A percentile compares a stretch with the other conserved stretches of the same genome.
Evolutionary conservation across 202 grass and related monocot genomes (phyloP).

Genomic region (Saccharum hybrid): DNA sequence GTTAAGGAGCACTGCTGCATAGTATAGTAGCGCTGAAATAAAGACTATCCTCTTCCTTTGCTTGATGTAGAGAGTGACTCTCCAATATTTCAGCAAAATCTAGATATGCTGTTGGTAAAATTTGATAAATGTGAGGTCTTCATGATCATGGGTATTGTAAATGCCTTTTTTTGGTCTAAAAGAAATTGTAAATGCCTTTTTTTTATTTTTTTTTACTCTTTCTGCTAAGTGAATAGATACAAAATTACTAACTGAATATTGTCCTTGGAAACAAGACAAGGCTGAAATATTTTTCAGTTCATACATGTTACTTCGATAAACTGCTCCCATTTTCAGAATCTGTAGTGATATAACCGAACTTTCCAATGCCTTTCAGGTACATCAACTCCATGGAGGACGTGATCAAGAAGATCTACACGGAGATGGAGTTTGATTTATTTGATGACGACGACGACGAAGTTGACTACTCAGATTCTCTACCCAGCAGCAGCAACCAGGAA

Average conservation of each 20-base stretch:
- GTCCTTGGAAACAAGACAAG: not conserved
- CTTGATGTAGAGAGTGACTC: not conserved
- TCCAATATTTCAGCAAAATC: constrained; percentile 2
- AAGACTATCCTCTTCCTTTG: not conserved
- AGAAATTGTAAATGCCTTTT: too few species aligned
- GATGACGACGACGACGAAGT: constrained; percentile 62
- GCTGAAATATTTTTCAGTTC: not conserved
- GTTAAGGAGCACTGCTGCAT: not conserved
- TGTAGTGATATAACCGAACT: not conserved
- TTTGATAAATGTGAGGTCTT: constrained; percentile 15
- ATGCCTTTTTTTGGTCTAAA: not conserved
- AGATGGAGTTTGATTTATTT: constrained; percentile 93
- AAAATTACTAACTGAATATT: not conserved
- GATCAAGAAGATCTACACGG: constrained; percentile 81
- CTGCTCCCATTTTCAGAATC: not conserved
- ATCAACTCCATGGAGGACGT: constrained; percentile 59
- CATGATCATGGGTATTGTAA: not conserved
- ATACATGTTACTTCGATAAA: not conserved
- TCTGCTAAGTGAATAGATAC: not conserved
- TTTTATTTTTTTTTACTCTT: not conserved
- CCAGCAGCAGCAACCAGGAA: constrained; percentile 69
- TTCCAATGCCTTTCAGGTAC: constrained; percentile 57
- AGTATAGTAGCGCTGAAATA: not conserved
- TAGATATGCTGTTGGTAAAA: not conserved
- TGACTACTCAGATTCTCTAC: constrained; percentile 64